Conservation (phyloP, 495 filamentous ascomycete genomes). For the Podospora australis region DNA sequence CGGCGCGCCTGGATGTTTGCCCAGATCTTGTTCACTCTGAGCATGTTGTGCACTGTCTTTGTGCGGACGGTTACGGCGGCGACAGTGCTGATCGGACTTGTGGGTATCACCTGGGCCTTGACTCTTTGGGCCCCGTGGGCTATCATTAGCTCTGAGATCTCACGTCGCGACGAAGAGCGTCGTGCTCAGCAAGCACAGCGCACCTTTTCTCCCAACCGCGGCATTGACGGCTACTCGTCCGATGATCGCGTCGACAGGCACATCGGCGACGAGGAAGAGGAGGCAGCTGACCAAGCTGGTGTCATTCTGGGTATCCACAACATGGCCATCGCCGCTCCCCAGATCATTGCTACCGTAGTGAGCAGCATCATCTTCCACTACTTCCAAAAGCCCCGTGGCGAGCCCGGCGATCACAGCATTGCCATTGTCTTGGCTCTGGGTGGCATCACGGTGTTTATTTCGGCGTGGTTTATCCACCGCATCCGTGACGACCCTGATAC, state of each 20-base stretch:
- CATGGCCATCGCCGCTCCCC: slow-evolving; percentile 79
- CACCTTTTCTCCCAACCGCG: slow-evolving; percentile 16
- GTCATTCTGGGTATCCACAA: slow-evolving; percentile 90
- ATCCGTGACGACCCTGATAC: slow-evolving; percentile 38
- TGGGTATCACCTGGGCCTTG: slow-evolving; percentile 84
- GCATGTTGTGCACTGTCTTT: slow-evolving; percentile 77
- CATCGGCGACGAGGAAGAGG: slow-evolving; percentile 33
- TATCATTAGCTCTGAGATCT: slow-evolving; percentile 81
- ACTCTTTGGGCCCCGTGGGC: slow-evolving; percentile 91
- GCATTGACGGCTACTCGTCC: slow-evolving; percentile 26
- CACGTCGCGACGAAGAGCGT: slow-evolving; percentile 63
- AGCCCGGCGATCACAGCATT: slow-evolving; percentile 76
- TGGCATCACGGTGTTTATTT: slow-evolving; percentile 67
- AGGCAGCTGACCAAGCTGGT: slow-evolving; percentile 67
- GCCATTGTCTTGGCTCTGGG: slow-evolving; percentile 78
- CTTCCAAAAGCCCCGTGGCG: slow-evolving; percentile 76
- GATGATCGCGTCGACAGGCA: slow-evolving; percentile 21
- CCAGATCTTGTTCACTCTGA: slow-evolving; percentile 67
- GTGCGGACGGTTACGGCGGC: slow-evolving; percentile 59
- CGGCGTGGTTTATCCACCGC: slow-evolving; percentile 59
- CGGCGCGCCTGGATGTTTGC: slow-evolving; percentile 79
- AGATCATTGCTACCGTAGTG: slow-evolving; percentile 77
- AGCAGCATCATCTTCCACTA: slow-evolving; percentile 73
- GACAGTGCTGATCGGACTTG: slow-evolving; percentile 65
- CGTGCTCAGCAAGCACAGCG: slow-evolving; percentile 40